A percentile compares a stretch with the other conserved stretches of the same genome.
Conservation (phyloP, 1,284 basidiomycete genomes). For the Ganoderma meredithae region DNA sequence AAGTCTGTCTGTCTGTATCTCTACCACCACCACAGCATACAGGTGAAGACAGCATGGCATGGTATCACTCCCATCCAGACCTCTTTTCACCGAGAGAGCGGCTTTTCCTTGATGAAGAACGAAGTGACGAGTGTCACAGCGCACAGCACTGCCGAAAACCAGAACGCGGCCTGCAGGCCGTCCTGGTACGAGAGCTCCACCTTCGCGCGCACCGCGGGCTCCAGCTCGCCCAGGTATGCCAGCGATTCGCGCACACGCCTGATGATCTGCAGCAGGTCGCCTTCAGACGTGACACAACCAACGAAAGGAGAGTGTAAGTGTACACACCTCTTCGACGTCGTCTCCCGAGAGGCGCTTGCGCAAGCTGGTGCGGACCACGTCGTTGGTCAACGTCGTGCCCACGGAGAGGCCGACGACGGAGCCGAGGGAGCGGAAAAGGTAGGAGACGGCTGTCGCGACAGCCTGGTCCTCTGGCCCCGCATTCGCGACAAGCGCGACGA, state of each 20-base stretch:
- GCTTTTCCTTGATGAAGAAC: slow-evolving; percentile 60
- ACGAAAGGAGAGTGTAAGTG: not conserved
- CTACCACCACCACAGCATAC: no score
- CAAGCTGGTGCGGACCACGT: slow-evolving; percentile 54
- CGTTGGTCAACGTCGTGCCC: slow-evolving; percentile 62
- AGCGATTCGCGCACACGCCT: slow-evolving; percentile 62
- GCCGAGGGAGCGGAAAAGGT: slow-evolving; percentile 71
- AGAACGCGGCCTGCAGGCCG: slow-evolving; percentile 56
- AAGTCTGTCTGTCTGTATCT: not conserved
- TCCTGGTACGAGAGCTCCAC: slow-evolving; percentile 58
- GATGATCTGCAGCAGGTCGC: slow-evolving; percentile 51
- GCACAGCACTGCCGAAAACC: slow-evolving; percentile 52
- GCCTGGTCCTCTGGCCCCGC: slow-evolving; percentile 67
- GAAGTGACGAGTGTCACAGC: slow-evolving; percentile 50
- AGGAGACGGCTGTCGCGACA: slow-evolving; percentile 69
- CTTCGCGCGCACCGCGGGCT: slow-evolving; percentile 49
- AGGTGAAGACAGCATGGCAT: not conserved
- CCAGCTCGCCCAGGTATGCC: slow-evolving; percentile 57
- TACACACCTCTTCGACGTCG: slow-evolving; percentile 57
- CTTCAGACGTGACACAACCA: not conserved
- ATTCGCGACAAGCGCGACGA: slow-evolving; percentile 68
- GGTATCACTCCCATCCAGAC: no score
- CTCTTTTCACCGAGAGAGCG: slow-evolving; percentile 37
- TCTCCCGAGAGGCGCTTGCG: slow-evolving; percentile 48
- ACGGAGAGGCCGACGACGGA: slow-evolving; percentile 63